phyloP scores from a whole-genome alignment of 495 filamentous ascomycete species.

The Clavariopsis aquatica region DNA sequence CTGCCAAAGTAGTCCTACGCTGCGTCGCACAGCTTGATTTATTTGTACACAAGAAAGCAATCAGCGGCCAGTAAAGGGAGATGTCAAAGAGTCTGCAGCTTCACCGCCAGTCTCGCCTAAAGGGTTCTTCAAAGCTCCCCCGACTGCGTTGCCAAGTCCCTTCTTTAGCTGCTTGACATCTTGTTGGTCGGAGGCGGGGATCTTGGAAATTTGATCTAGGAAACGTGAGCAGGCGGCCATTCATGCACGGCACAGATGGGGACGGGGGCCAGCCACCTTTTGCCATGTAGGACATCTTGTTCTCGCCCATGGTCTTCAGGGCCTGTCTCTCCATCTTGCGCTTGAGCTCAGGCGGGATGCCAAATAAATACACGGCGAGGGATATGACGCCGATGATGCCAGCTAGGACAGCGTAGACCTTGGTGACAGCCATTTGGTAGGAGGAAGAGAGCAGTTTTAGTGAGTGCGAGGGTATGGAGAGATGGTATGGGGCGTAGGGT shows the following conservation, averaged over 20 bases:
- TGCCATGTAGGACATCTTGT: constrained; percentile 48
- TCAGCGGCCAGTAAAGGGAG: constrained; percentile 37
- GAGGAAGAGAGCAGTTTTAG: background rate
- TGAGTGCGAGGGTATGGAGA: background rate
- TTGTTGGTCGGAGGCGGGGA: constrained; percentile 46
- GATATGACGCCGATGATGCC: constrained; percentile 32
- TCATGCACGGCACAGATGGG: background rate
- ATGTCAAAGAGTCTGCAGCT: constrained; percentile 40
- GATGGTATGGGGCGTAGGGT: background rate
- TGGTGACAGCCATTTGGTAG: constrained; percentile 29
- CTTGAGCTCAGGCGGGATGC: constrained; percentile 47
- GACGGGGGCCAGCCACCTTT: constrained; percentile 34
- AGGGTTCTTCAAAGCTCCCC: constrained; percentile 44
- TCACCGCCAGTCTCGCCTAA: constrained; percentile 44
- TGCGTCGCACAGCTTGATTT: constrained; percentile 15
- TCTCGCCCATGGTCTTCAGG: constrained; percentile 57
- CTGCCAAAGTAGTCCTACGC: background rate
- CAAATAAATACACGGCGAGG: constrained; percentile 42
- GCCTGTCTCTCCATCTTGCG: constrained; percentile 50
- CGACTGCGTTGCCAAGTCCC: constrained; percentile 42
- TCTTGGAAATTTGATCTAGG: constrained; percentile 42
- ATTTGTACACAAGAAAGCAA: background rate
- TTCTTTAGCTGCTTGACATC: constrained; percentile 45
- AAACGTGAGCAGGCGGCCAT: constrained; percentile 14
- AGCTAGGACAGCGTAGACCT: constrained; percentile 33